These are phyloP conservation scores for Wallacemonas rigidus DNA, from an alignment of 208 protist species.

Conservation along the genomic window DNA sequence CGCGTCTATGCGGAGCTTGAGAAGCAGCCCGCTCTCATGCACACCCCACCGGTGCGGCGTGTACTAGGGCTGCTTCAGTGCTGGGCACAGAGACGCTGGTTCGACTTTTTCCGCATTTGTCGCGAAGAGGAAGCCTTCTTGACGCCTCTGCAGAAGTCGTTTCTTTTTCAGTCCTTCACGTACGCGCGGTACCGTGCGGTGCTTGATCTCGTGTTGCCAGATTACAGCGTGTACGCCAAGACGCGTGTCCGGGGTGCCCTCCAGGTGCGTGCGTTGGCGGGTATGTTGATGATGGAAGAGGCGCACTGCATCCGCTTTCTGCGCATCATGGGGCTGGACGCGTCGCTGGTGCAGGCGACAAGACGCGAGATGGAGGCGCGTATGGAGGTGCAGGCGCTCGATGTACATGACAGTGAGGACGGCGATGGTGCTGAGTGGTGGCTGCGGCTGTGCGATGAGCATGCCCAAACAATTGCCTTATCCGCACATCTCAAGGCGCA, in stretches of 20 bases:
- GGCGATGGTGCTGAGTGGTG: conserved; percentile 11
- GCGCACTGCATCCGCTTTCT: conserved; percentile 65
- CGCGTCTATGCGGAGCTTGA: conserved; percentile 77
- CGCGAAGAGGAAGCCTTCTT: conserved; percentile 27
- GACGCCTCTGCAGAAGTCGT: conserved; percentile 67
- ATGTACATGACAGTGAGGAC: no score
- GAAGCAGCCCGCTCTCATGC: conserved; percentile 59
- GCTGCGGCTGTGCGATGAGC: conserved; percentile 29
- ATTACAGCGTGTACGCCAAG: conserved; percentile 62
- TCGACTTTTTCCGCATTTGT: conserved; percentile 74
- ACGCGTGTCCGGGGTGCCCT: conserved; percentile 53
- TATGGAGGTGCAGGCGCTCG: neutral
- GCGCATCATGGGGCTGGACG: conserved; percentile 54
- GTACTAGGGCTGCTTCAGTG: conserved; percentile 67
- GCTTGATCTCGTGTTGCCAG: conserved; percentile 75
- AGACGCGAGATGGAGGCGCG: conserved; percentile 20
- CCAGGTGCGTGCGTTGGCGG: conserved; percentile 44
- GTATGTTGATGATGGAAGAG: conserved; percentile 50
- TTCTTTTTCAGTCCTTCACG: conserved; percentile 85
- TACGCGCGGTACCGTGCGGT: conserved; percentile 83
- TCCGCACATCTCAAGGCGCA: conserved; percentile 57
- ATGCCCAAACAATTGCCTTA: conserved; percentile 38
- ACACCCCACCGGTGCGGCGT: conserved; percentile 55
- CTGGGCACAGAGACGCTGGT: conserved; percentile 72
- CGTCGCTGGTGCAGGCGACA: conserved; percentile 27